Conservation (phyloP, 1,284 basidiomycete species). For the Cutaneotrichosporon cyanovorans region DNA sequence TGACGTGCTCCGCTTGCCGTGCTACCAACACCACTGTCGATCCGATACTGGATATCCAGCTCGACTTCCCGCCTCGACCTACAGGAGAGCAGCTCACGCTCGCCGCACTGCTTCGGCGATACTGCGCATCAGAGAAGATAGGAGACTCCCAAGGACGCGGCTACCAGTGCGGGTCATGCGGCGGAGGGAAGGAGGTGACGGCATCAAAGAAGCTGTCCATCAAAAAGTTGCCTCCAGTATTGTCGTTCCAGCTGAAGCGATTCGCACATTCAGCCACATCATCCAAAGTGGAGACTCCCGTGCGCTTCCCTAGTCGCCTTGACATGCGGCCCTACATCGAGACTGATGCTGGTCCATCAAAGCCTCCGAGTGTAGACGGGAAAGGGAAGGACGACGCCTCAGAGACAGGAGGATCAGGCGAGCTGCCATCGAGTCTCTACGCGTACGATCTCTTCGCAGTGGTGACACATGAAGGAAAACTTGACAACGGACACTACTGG, state of each 20-base stretch:
- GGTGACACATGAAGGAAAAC: slow-evolving; percentile 87
- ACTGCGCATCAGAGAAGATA: slow-evolving; percentile 37
- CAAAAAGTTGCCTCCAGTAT: slow-evolving; percentile 74
- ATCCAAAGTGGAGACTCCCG: slow-evolving; percentile 75
- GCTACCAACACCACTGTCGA: slow-evolving; percentile 73
- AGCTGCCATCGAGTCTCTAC: slow-evolving; percentile 60
- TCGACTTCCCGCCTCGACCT: slow-evolving; percentile 55
- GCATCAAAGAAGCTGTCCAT: slow-evolving; percentile 79
- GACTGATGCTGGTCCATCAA: slow-evolving; percentile 12
- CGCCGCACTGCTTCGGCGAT: slow-evolving; percentile 29
- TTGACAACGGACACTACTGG: slow-evolving; percentile 86
- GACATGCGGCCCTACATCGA: slow-evolving; percentile 81
- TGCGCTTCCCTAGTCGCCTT: slow-evolving; percentile 73
- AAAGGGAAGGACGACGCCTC: background rate
- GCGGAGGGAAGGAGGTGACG: slow-evolving; percentile 33
- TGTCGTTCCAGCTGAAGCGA: slow-evolving; percentile 94
- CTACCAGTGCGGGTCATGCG: slow-evolving; percentile 42
- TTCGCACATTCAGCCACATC: slow-evolving; percentile 80
- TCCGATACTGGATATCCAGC: slow-evolving; percentile 83
- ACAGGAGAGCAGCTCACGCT: slow-evolving; percentile 17
- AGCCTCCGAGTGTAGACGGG: slow-evolving; percentile 10
- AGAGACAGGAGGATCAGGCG: background rate
- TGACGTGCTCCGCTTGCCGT: slow-evolving; percentile 69
- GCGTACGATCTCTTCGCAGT: slow-evolving; percentile 90
- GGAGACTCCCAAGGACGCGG: slow-evolving; percentile 34